These are phyloP conservation scores for Bruguiera sexangula DNA, from an alignment of 345 rosid genomes.

Conservation along the genomic window DNA sequence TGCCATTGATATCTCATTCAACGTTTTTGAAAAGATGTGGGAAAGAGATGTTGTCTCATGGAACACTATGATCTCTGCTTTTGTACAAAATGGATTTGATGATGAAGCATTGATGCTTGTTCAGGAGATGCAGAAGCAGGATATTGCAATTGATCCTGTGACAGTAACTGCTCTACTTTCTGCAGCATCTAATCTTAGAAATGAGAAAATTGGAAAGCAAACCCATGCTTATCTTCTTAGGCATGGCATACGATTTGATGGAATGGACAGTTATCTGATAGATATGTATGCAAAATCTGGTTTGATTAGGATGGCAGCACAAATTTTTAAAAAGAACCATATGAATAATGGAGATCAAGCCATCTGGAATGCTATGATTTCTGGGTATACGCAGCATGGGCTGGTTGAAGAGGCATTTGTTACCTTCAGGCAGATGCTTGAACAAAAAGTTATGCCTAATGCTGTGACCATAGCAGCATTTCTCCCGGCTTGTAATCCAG, in stretches of 20 bases:
- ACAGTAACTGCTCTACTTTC: constrained; percentile 77
- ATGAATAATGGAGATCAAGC: constrained; percentile 56
- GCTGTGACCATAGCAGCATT: constrained; percentile 70
- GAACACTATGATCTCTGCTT: constrained; percentile 83
- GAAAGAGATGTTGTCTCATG: constrained; percentile 77
- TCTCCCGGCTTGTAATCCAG: constrained; percentile 70
- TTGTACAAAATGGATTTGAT: constrained; percentile 74
- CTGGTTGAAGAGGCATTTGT: constrained; percentile 51
- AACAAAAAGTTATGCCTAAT: constrained; percentile 54
- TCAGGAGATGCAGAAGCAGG: constrained; percentile 82
- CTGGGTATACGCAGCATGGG: constrained; percentile 76
- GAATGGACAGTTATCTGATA: constrained; percentile 75
- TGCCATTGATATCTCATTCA: constrained; percentile 53
- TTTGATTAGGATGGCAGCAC: constrained; percentile 44
- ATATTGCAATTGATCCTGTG: constrained; percentile 57
- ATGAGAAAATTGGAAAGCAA: constrained; percentile 65
- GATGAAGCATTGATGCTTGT: constrained; percentile 85
- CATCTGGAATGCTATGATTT: constrained; percentile 85
- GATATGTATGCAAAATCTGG: constrained; percentile 91
- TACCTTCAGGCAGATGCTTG: constrained; percentile 58
- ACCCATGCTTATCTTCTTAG: constrained; percentile 77
- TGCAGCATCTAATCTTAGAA: constrained; percentile 79
- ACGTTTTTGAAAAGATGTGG: constrained; percentile 60
- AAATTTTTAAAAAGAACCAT: constrained; percentile 40
- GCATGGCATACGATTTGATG: constrained; percentile 55